These are phyloP conservation scores for Hypoxylon perforatum DNA, from an alignment of 495 filamentous ascomycete genomes.

Conservation along the genomic window DNA sequence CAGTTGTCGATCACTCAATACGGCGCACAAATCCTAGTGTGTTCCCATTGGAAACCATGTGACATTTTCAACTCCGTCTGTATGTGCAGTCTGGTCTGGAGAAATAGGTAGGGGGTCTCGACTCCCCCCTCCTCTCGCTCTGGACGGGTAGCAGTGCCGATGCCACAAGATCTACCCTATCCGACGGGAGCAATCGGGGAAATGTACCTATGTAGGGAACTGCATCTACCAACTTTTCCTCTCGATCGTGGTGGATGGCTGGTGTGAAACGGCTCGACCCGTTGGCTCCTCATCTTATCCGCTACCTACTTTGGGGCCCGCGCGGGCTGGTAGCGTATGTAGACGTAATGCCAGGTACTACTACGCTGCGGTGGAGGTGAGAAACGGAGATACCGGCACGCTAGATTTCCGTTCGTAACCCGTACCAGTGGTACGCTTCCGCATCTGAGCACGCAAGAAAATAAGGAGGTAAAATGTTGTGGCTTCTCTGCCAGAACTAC, in stretches of 20 bases:
- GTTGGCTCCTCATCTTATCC: constrained; percentile 37
- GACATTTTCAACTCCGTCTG: constrained; percentile 22
- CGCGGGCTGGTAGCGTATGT: constrained; percentile 17
- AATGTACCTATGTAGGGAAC: constrained; percentile 41
- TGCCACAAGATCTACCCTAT: constrained; percentile 42
- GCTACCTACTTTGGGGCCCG: constrained; percentile 33
- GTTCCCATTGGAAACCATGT: constrained; percentile 27
- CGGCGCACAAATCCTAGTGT: constrained; percentile 7
- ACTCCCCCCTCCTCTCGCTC: constrained; percentile 8
- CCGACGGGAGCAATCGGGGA: constrained; percentile 36
- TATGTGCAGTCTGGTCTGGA: not conserved
- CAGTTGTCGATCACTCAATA: constrained; percentile 17
- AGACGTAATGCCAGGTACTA: constrained; percentile 42
- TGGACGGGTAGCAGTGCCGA: constrained; percentile 42
- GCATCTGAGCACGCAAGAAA: not conserved
- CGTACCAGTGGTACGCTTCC: constrained; percentile 11
- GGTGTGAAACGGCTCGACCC: constrained; percentile 38
- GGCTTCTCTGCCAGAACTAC: constrained; percentile 20
- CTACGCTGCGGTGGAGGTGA: constrained; percentile 33
- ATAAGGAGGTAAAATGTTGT: constrained; percentile 6
- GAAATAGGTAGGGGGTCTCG: constrained; percentile 23
- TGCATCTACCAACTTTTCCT: constrained; percentile 19
- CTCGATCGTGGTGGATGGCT: constrained; percentile 37
- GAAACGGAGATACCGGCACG: constrained; percentile 28
- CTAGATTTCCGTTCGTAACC: constrained; percentile 24